Evolutionary conservation across 371 early-diverging fungal genomes (phyloP).

Genomic region (Cokeromyces recurvatus): DNA sequence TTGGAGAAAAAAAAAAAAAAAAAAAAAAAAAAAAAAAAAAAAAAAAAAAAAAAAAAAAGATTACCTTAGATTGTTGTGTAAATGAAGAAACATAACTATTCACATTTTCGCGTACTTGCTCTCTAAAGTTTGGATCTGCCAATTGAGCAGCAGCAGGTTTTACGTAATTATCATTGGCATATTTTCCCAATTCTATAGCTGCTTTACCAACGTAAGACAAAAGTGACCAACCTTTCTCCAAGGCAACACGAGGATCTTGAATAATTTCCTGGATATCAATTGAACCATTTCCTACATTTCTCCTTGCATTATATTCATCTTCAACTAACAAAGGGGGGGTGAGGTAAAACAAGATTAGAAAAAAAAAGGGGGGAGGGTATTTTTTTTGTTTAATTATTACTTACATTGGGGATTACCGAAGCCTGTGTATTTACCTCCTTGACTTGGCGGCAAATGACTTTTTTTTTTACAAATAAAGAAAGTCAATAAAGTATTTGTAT

Average conservation of each 20-base stretch:
- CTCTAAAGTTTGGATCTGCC: slow-evolving; percentile 83
- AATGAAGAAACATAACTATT: slow-evolving; percentile 47
- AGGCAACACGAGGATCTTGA: slow-evolving; percentile 77
- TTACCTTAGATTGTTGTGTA: no score
- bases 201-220: slow-evolving; percentile 56
- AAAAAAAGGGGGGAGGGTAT: neutral
- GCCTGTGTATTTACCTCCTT: slow-evolving; percentile 91
- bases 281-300: neutral
- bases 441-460: slow-evolving; percentile 80
- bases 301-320: neutral
- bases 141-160: slow-evolving; percentile 82
- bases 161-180: slow-evolving; percentile 76
- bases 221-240: slow-evolving; percentile 83
- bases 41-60: no score
- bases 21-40: no score
- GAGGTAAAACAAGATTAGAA: neutral
- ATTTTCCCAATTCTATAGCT: slow-evolving; percentile 67
- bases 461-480: neutral
- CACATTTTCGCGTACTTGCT: slow-evolving; percentile 68
- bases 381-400: no score
- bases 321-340: slow-evolving; percentile 6
- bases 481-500: neutral
- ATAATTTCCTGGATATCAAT: slow-evolving; percentile 64
- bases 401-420: slow-evolving; percentile 75
- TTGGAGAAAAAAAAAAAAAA: no score